A percentile compares a stretch with the other conserved stretches of the same genome.
phyloP scores from a whole-genome alignment of 371 early-diverging fungal species.

The Mortierella sp. region DNA sequence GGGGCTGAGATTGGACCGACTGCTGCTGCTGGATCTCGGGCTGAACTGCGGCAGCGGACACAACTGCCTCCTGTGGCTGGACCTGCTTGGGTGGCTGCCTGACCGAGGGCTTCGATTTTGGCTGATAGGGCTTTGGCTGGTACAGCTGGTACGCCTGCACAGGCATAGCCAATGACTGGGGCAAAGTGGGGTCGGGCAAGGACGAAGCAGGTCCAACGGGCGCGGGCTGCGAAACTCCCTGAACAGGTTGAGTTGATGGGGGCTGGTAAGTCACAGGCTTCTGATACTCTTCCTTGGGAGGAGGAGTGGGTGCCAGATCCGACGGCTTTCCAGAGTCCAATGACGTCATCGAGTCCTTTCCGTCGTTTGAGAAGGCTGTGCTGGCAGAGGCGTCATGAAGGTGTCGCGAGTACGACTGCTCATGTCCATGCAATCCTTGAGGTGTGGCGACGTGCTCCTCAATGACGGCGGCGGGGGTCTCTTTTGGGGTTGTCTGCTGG shows the following conservation, averaged over 20 bases:
- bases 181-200: slow-evolving; percentile 34
- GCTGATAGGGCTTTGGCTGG: slow-evolving; percentile 54
- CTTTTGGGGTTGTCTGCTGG: not conserved
- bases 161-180: slow-evolving; percentile 37
- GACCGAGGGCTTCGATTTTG: slow-evolving; percentile 43
- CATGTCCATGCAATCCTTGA: not conserved
- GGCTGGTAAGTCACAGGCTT: slow-evolving; percentile 28
- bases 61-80: slow-evolving; percentile 6
- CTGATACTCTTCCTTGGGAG: slow-evolving; percentile 35
- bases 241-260: slow-evolving; percentile 7
- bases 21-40: not conserved
- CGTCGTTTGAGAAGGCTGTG: slow-evolving; percentile 21
- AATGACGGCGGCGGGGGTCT: slow-evolving; percentile 30
- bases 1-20: not conserved
- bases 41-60: not conserved
- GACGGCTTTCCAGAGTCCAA: slow-evolving; percentile 27
- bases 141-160: slow-evolving; percentile 51
- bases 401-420: slow-evolving; percentile 21
- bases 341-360: slow-evolving; percentile 34
- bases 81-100: slow-evolving; percentile 12
- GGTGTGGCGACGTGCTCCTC: slow-evolving; percentile 18
- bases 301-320: slow-evolving; percentile 41
- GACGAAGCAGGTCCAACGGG: slow-evolving; percentile 3
- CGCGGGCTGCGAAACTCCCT: not conserved
- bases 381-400: slow-evolving; percentile 36